Evolutionary conservation across 2,329 filamentous ascomycete species (phyloP).

Genomic region (Xylariaceae sp.): DNA sequence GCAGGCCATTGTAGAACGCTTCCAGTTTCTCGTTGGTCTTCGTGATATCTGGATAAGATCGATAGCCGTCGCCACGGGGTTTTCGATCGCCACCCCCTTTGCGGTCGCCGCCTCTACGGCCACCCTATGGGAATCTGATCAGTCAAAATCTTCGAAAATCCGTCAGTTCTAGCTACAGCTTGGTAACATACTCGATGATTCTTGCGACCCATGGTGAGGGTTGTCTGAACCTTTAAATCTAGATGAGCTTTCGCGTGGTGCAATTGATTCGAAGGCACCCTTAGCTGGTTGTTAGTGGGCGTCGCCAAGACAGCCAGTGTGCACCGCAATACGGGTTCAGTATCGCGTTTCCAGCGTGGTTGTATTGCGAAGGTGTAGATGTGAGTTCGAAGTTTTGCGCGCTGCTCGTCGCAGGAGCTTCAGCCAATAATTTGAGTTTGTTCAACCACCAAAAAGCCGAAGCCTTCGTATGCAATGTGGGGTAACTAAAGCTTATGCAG

Average conservation of each 20-base stretch:
- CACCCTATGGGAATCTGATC: slow-evolving; percentile 24
- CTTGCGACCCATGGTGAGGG: slow-evolving; percentile 28
- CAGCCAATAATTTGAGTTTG: slow-evolving; percentile 6
- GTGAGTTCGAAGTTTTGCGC: slow-evolving; percentile 14
- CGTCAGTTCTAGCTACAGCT: background rate
- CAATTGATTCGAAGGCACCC: background rate
- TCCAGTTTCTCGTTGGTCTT: slow-evolving; percentile 85
- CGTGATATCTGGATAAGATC: slow-evolving; percentile 56
- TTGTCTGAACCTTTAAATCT: background rate
- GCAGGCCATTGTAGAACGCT: slow-evolving; percentile 75
- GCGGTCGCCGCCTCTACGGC: slow-evolving; percentile 32
- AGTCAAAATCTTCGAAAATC: background rate
- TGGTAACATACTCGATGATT: slow-evolving; percentile 28
- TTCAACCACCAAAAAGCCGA: slow-evolving; percentile 14
- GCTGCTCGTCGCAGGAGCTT: slow-evolving; percentile 10
- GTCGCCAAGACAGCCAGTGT: background rate
- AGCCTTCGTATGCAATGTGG: slow-evolving; percentile 15
- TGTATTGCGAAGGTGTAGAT: background rate
- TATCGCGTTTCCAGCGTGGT: background rate
- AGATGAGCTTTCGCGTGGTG: background rate
- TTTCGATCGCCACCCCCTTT: slow-evolving; percentile 28
- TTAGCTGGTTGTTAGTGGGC: background rate
- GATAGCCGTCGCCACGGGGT: slow-evolving; percentile 34
- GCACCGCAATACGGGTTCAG: background rate
- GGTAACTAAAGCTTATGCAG: background rate